Percentiles rank a stretch among this genome's conserved stretches.
These are phyloP conservation scores for Aspergillus texensis DNA, from an alignment of 2,329 filamentous ascomycete species.

Conservation along the genomic window DNA sequence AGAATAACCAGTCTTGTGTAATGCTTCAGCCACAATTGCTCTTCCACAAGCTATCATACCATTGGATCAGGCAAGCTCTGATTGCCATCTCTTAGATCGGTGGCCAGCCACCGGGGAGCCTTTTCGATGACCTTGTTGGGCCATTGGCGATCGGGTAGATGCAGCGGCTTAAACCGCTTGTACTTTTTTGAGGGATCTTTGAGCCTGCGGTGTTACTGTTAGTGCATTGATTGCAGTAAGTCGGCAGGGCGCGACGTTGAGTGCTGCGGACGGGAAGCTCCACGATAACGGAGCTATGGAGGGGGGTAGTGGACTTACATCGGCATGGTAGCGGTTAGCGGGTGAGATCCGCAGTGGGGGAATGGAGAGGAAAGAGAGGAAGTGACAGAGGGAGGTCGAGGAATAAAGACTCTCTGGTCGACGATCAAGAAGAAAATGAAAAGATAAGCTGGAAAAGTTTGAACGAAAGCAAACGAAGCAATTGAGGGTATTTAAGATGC, in stretches of 20 bases:
- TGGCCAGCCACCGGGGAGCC: slow-evolving; percentile 87
- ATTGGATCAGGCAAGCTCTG: slow-evolving; percentile 92
- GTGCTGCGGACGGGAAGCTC: neutral
- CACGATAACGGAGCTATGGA: slow-evolving; percentile 5
- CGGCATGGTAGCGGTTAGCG: slow-evolving; percentile 34
- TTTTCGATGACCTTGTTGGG: slow-evolving; percentile 80
- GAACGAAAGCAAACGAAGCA: slow-evolving; percentile 7
- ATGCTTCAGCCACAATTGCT: neutral
- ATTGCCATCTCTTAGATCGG: slow-evolving; percentile 88
- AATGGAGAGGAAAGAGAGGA: slow-evolving; percentile 8
- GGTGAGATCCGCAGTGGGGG: slow-evolving; percentile 16
- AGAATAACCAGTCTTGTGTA: neutral
- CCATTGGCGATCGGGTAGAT: slow-evolving; percentile 67
- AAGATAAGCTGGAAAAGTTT: slow-evolving; percentile 1
- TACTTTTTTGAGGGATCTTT: slow-evolving; percentile 54
- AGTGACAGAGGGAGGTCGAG: neutral
- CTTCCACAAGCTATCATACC: slow-evolving; percentile 55
- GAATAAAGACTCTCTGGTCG: neutral
- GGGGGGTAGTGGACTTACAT: slow-evolving; percentile 33
- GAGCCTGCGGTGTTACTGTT: slow-evolving; percentile 37
- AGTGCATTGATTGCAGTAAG: neutral
- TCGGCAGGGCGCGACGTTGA: neutral
- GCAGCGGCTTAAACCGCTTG: slow-evolving; percentile 48
- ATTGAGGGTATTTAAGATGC: slow-evolving; percentile 7
- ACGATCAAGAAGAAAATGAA: neutral